These are phyloP conservation scores for Aspergillus kassunensis DNA, from an alignment of 495 filamentous ascomycete species.

Conservation along the genomic window DNA sequence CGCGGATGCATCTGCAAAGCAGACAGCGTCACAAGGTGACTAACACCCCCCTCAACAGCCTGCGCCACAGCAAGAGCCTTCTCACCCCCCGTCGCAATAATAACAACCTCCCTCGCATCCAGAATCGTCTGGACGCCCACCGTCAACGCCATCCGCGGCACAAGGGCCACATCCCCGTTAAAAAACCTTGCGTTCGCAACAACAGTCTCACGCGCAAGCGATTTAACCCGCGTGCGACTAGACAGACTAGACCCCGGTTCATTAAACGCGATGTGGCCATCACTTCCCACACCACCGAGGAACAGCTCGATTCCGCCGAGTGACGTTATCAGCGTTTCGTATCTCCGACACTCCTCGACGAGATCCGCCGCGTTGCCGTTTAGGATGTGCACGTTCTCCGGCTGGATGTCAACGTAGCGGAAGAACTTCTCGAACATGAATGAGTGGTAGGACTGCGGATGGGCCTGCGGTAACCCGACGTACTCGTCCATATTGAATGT, in stretches of 20 bases:
- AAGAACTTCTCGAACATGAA: background rate
- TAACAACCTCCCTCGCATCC: background rate
- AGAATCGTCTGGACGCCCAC: conserved; percentile 3
- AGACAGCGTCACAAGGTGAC: background rate
- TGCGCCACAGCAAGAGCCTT: background rate
- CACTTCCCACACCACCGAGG: background rate
- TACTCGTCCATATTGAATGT: conserved; percentile 8
- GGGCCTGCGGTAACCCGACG: background rate
- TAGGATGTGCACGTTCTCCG: background rate
- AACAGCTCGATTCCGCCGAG: background rate
- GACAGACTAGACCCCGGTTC: background rate
- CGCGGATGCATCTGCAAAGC: background rate
- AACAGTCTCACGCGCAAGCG: background rate
- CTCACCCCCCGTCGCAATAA: background rate
- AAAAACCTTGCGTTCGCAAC: conserved; percentile 1
- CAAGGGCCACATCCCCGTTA: background rate
- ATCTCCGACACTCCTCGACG: background rate
- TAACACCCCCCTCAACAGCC: background rate
- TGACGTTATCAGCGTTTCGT: background rate
- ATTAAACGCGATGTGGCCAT: conserved; percentile 4
- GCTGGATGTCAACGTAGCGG: background rate
- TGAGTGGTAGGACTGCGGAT: background rate
- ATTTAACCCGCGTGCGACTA: background rate
- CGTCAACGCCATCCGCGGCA: conserved; percentile 3
- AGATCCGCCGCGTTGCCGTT: background rate